A percentile compares a stretch with the other conserved stretches of the same genome.
Evolutionary conservation across 208 protist genomes (phyloP).

Genomic region (Wallacemonas collosoma): DNA sequence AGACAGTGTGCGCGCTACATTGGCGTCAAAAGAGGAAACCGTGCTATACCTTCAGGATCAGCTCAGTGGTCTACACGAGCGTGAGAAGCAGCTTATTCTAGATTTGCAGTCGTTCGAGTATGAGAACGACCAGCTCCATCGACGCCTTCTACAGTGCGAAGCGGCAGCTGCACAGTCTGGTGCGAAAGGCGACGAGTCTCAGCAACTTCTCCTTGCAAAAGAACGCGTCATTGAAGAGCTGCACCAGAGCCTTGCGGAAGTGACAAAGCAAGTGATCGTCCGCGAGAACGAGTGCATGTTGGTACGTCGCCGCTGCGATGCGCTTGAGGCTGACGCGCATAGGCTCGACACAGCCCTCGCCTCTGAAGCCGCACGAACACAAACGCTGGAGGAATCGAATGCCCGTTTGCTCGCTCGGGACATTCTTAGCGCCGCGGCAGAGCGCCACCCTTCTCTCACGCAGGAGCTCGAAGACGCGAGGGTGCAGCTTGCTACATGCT

Average conservation of each 20-base stretch:
- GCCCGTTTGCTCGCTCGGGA: constrained; percentile 68
- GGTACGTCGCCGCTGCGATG: constrained; percentile 62
- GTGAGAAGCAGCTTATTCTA: constrained; percentile 79
- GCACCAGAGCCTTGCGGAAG: constrained; percentile 73
- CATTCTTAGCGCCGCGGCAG: constrained; percentile 31
- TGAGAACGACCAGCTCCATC: constrained; percentile 75
- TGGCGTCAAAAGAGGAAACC: constrained; percentile 75
- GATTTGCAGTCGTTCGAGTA: constrained; percentile 84
- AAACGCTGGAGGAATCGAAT: constrained; percentile 70
- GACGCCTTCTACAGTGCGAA: constrained; percentile 57
- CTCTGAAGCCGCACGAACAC: constrained; percentile 35
- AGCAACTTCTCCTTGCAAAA: constrained; percentile 54
- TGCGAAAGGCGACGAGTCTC: constrained; percentile 43
- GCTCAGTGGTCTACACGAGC: constrained; percentile 58
- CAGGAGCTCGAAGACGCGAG: constrained; percentile 26
- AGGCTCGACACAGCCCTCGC: constrained; percentile 37
- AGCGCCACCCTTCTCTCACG: constrained; percentile 26
- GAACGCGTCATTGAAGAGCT: constrained; percentile 71
- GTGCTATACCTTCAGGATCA: constrained; percentile 81
- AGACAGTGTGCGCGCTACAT: constrained; percentile 58
- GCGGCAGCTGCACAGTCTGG: constrained; percentile 42
- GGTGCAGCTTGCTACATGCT: constrained; percentile 7
- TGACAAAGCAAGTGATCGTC: constrained; percentile 79
- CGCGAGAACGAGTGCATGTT: constrained; percentile 82
- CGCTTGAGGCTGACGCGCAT: constrained; percentile 50